Evolutionary conservation across 1,139 yeast genomes (phyloP), one percentile per base, ranked within the genome.

Genomic region (Zygosaccharomyces pseudobailii): DNA sequence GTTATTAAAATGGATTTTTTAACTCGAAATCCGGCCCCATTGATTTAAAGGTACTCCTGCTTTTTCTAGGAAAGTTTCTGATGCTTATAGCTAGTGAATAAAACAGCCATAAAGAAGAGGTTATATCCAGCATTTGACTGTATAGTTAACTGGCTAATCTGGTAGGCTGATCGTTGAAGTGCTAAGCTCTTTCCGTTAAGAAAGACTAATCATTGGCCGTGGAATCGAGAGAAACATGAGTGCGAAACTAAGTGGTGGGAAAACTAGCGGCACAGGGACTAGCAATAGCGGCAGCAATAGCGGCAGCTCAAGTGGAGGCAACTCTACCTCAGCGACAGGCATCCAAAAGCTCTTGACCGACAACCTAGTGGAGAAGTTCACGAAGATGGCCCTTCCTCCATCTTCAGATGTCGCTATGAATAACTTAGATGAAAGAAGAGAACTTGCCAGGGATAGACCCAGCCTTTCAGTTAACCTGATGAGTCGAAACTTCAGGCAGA

Each of bases 301-400:
- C 13, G 8, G 19, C 34, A 28, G 28, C 19, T 20, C 36, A 20
- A 17, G 36, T 13, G 10, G 25, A 22, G 21, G 32, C n/a, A 31
- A 43, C 21, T 20, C 46, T 27, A 30, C 5, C n/a, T 40, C 28
- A 9, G 34, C 44, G 6, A 42, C 51, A 7, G 51, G 58, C 21
- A 41, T 61, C 30, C 69, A 65, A 35, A 68, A 70, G 36, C 69
- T 76, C 50, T 65, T 81, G 63, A 75, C 86, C 0, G 95, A 87
- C 57, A 82, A 81, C 51, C 66, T 87, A 44, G 75, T 87, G 56
- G 95, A 87, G 58, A 77, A 80, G 57, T 70, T 86, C 35, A 71
- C 87, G 3, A 71, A 79, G 25, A 80, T 86, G 81, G 82, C 89
- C 4, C 69, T 87, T 31, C 94, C 95, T 0, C 74, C 84, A 4